Conservation (phyloP, 768 basidiomycete genomes). For the Lentinula sp. region DNA sequence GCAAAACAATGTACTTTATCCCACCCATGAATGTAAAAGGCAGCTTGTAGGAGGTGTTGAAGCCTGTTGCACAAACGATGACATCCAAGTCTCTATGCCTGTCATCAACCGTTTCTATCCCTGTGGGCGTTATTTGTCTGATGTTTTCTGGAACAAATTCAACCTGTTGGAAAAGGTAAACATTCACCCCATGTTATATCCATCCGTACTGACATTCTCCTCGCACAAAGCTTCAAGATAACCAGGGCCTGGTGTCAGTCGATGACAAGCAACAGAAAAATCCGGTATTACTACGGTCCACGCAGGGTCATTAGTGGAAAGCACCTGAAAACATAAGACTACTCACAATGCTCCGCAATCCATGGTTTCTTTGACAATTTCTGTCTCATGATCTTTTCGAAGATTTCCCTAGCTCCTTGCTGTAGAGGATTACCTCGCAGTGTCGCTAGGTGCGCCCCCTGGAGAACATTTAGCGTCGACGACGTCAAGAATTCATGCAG, state of each 20-base stretch:
- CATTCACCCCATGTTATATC: neutral
- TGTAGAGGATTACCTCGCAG: constrained; percentile 33
- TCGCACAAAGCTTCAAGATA: constrained; percentile 61
- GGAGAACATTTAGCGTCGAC: neutral
- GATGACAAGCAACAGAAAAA: constrained; percentile 53
- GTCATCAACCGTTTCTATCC: constrained; percentile 54
- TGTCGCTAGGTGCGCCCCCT: constrained; percentile 37
- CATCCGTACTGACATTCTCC: constrained; percentile 40
- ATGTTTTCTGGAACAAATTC: constrained; percentile 49
- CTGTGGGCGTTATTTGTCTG: constrained; percentile 42
- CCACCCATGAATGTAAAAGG: neutral
- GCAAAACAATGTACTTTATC: constrained; percentile 47
- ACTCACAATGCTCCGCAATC: constrained; percentile 52
- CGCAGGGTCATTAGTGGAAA: neutral
- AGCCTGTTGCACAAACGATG: constrained; percentile 60
- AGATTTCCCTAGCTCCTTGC: constrained; percentile 24
- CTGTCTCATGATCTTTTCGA: constrained; percentile 40
- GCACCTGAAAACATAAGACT: neutral
- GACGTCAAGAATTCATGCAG: neutral
- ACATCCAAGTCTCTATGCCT: constrained; percentile 49
- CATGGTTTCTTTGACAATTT: constrained; percentile 51
- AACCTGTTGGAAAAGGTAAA: constrained; percentile 25
- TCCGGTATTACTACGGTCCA: constrained; percentile 44
- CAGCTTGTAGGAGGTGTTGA: constrained; percentile 6
- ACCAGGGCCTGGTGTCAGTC: constrained; percentile 64